Base-by-base conservation (phyloP, 202 grass and related monocot genomes). In the Brachypodium distachyon region DNA sequence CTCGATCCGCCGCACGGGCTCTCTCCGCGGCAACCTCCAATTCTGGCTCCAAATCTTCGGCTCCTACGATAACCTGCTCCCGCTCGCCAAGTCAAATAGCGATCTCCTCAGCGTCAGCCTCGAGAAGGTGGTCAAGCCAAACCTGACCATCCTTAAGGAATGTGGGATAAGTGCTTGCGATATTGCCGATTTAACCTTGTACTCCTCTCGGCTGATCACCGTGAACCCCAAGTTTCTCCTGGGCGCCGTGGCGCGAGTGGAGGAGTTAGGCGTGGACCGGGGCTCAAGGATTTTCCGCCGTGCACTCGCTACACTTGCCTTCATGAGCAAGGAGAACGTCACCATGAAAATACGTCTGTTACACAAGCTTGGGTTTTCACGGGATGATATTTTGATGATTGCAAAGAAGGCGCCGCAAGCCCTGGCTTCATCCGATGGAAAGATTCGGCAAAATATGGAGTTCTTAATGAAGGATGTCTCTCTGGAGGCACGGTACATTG, bases 41-140 rank as follows among this genome's bases (percentile, higher is more conserved):
- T 85, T 90, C 22, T 90, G 61, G 62, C 19, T 53, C 23, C 31
- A 10, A 14, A 21, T 72, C 18, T 81, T 79, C 0, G 77, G 77
- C 27, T 85, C 84, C 31, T 7, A 27, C 12, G 74, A 83, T 3
- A 22, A 74, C 1, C 41, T 90, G 14, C 4, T 83, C 22, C 17
- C 8, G 8, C 3, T 48, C 28, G 14, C 85, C 8, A 76, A 56
- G 69, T 54, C 11, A 4, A 61, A 77, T 32, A 9, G 14, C 12
- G 3, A 31, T 0, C 41, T 80, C 31, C 74, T 90, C 23, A 21
- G 19, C 23, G n/a, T 0, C 9, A 17, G 69, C 69, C 16, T 86
- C 52, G 79, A 93, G 3, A 83, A 59, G 38, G 67, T 80, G 23
- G n/a, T 49, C 61, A 55, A 60, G 51, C 83, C 73, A 39, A 93